Base-by-base conservation (phyloP, 768 basidiomycete genomes). In the Hericium rajendrae region DNA sequence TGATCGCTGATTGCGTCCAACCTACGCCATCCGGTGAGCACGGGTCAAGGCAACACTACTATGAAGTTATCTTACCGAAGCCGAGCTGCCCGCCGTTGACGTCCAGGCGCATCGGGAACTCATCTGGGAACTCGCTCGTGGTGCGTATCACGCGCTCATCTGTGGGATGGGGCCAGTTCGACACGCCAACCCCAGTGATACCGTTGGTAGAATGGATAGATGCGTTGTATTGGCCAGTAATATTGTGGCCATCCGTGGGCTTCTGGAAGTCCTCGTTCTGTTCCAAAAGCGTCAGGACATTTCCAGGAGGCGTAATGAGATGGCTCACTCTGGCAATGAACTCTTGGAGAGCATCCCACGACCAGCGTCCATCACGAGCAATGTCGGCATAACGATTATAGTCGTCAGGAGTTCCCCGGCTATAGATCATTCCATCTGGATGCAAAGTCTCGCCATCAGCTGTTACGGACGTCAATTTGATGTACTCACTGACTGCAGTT, bases 51-150 rank as follows among this genome's bases (percentile, higher is more conserved):
- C 43, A 18, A n/a, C n/a, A 2, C 43, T 3, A n/a, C n/a, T 46
- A 18, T 11, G 43, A 5, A 46, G 2, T 10, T 6, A 46, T n/a
- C 71, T 53, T 38, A 76, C 77, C 72, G 43, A 77, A 48, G 4
- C 78, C 78, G 54, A 0, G 72, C 70, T 9, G 62, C 65, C 79
- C 78, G 26, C 71, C 70, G 58, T 78, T 77, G 56, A 68, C 67
- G 60, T 79, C 79, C 12, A 64, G 38, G 58, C 74, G 75, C 57
- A 67, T 77, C 3, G 72, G 68, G 58, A 73, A 78, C 48, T 73
- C 70, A 32, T 72, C 69, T 1, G 65, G 62, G 32, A 62, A 57
- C 54, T 76, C 65, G 28, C 66, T 38, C 0, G 73, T 70, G 1
- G 76, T 72, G 6, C 67, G 66, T 15, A 78, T 64, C 11, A 77